Percentiles rank a stretch among this genome's conserved stretches.
Evolutionary conservation across 2,329 filamentous ascomycete genomes (phyloP).

Genomic region (Talaromyces verruculosus): DNA sequence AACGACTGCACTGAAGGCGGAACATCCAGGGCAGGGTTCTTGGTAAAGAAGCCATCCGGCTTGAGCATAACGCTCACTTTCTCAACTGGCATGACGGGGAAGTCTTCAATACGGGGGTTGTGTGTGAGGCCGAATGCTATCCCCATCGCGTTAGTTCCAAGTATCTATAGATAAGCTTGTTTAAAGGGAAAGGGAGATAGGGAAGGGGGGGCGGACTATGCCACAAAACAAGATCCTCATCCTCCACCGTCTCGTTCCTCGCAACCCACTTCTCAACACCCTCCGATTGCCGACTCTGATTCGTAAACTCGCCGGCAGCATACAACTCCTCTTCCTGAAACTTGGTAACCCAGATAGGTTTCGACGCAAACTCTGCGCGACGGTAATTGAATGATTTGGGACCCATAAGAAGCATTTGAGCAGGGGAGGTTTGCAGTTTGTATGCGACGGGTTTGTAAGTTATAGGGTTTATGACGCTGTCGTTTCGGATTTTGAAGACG

Average conservation of each 20-base stretch:
- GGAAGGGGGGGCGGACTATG: conserved; percentile 35
- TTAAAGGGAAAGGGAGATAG: conserved; percentile 30
- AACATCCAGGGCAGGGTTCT: conserved; percentile 52
- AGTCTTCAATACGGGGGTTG: conserved; percentile 64
- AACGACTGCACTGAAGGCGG: conserved; percentile 44
- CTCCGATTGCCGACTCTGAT: conserved; percentile 50
- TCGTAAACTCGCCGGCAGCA: conserved; percentile 56
- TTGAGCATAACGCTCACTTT: conserved; percentile 49
- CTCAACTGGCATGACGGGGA: conserved; percentile 68
- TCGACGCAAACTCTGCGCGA: conserved; percentile 56
- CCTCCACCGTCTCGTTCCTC: conserved; percentile 35
- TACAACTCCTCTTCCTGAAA: conserved; percentile 55
- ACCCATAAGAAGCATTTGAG: conserved; percentile 59
- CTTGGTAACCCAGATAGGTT: conserved; percentile 57
- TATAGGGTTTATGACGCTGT: conserved; percentile 52
- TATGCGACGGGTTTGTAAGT: conserved; percentile 57
- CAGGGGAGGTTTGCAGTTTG: conserved; percentile 54
- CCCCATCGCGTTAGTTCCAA: neutral
- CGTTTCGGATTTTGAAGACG: conserved; percentile 60
- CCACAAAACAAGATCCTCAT: conserved; percentile 48
- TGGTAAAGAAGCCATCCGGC: conserved; percentile 55
- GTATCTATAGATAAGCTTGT: neutral
- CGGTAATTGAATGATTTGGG: conserved; percentile 51
- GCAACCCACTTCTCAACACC: conserved; percentile 37
- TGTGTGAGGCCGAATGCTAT: conserved; percentile 59